phyloP scores from a whole-genome alignment of 345 rosid genomes.

The Cardamine occulta region DNA sequence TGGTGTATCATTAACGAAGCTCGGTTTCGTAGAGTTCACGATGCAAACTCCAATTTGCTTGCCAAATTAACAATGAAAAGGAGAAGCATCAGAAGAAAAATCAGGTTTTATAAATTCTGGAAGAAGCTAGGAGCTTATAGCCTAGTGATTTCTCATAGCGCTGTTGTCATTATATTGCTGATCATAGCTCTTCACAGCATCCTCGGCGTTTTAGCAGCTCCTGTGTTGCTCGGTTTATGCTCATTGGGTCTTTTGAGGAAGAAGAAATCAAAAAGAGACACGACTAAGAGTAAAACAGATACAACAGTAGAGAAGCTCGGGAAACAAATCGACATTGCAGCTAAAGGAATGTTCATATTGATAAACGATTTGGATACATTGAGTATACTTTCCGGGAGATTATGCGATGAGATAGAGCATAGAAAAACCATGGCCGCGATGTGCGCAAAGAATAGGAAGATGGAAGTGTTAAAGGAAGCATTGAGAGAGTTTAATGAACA shows the following conservation, averaged over 20 bases:
- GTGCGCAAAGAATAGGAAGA: slow-evolving; percentile 58
- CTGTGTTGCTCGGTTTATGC: slow-evolving; percentile 54
- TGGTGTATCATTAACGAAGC: slow-evolving; percentile 45
- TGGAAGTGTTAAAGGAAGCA: slow-evolving; percentile 63
- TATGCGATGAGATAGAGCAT: slow-evolving; percentile 71
- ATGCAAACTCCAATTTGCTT: slow-evolving; percentile 52
- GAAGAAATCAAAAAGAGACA: slow-evolving; percentile 41
- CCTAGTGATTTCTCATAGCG: slow-evolving; percentile 52
- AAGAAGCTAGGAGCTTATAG: slow-evolving; percentile 54
- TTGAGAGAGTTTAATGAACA: slow-evolving; percentile 56
- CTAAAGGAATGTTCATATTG: slow-evolving; percentile 71
- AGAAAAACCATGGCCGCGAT: slow-evolving; percentile 54
- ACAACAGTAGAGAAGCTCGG: slow-evolving; percentile 49
- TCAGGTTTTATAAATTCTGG: slow-evolving; percentile 44
- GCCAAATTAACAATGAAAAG: slow-evolving; percentile 50
- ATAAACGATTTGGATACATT: slow-evolving; percentile 80
- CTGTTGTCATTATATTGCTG: slow-evolving; percentile 49
- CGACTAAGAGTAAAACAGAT: slow-evolving; percentile 15
- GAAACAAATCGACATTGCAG: slow-evolving; percentile 72
- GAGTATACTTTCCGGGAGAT: slow-evolving; percentile 60
- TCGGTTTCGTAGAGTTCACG: slow-evolving; percentile 47
- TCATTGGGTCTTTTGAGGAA: slow-evolving; percentile 50
- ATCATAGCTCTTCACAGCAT: slow-evolving; percentile 68
- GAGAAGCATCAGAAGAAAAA: slow-evolving; percentile 56
- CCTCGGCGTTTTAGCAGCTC: slow-evolving; percentile 62